Percentiles rank a stretch among this genome's conserved stretches.
Evolutionary conservation across 2,329 filamentous ascomycete genomes (phyloP).

Genomic region (Stachybotrys echinatus): DNA sequence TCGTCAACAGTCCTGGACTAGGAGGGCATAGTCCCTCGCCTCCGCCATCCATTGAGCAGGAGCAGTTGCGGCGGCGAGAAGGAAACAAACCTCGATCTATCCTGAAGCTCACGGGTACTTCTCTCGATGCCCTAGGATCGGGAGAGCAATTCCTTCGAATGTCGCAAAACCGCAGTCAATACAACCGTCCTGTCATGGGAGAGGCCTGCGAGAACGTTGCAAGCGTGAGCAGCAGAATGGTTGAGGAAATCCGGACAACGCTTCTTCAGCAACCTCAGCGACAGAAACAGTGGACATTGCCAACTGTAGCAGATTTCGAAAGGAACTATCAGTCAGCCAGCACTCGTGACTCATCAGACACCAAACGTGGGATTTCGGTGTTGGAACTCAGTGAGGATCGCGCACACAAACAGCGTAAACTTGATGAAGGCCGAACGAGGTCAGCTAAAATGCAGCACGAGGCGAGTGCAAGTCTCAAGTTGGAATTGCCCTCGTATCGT

Average conservation of each 20-base stretch:
- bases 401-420: background rate
- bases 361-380: background rate
- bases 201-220: constrained; percentile 1
- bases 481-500: background rate
- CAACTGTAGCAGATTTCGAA: constrained; percentile 19
- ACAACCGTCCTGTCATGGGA: constrained; percentile 13
- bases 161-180: constrained; percentile 13
- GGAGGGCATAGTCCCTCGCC: constrained; percentile 14
- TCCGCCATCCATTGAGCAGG: constrained; percentile 27
- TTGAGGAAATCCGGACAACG: constrained; percentile 21
- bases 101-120: constrained; percentile 17
- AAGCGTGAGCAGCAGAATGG: constrained; percentile 10
- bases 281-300: constrained; percentile 10
- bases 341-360: background rate
- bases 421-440: background rate
- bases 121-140: constrained; percentile 1
- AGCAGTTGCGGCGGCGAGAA: constrained; percentile 27
- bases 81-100: constrained; percentile 25
- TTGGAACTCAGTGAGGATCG: background rate
- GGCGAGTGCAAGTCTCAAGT: background rate
- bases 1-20: constrained; percentile 24
- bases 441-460: background rate
- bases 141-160: background rate
- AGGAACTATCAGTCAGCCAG: background rate
- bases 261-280: constrained; percentile 10